Conservation (phyloP, 2,329 filamentous ascomycete genomes). For the Zopfia rhizophila region DNA sequence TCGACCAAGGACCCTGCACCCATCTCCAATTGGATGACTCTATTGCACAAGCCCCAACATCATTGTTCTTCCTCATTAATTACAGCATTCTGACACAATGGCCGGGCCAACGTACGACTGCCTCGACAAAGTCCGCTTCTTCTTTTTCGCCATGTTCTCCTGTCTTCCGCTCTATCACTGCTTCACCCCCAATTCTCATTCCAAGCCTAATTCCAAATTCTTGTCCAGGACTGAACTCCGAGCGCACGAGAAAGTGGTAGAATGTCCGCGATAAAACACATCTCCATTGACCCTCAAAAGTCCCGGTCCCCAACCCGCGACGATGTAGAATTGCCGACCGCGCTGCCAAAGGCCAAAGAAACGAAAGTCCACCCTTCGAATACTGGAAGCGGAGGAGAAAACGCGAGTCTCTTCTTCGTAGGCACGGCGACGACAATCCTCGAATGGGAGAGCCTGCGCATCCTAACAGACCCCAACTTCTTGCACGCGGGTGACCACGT, state of each 20-base stretch:
- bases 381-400: constrained; percentile 48
- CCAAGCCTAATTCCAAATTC: not conserved
- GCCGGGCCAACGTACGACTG: constrained; percentile 8
- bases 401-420: constrained; percentile 63
- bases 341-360: constrained; percentile 57
- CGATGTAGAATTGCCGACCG: constrained; percentile 40
- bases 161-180: constrained; percentile 38
- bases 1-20: no score
- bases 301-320: constrained; percentile 54
- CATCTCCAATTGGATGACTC: no score
- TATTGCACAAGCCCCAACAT: no score
- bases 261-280: constrained; percentile 48
- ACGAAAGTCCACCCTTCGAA: constrained; percentile 56
- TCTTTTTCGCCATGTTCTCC: constrained; percentile 39
- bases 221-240: not conserved
- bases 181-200: constrained; percentile 12
- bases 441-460: constrained; percentile 63
- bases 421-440: constrained; percentile 68
- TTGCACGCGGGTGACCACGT: constrained; percentile 73
- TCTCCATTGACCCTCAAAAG: constrained; percentile 53
- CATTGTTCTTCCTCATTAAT: no score
- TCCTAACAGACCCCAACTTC: constrained; percentile 72
- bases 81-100: constrained; percentile 38
- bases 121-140: constrained; percentile 34
- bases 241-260: not conserved